Base-by-base conservation (phyloP, 352 stramenopile species). In the Aphanomyces invadans region DNA sequence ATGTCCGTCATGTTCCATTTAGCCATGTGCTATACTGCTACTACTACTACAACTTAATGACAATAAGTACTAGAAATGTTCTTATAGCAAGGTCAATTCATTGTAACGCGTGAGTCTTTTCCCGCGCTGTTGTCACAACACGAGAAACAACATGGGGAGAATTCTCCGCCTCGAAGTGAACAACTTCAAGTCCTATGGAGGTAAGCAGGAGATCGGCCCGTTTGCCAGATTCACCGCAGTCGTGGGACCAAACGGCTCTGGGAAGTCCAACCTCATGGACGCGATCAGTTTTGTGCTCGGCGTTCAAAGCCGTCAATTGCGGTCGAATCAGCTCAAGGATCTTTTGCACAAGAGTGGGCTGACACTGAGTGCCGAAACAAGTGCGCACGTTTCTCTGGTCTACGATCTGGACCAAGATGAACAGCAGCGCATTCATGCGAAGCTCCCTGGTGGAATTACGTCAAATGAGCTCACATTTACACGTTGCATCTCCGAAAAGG, bases 131-230 rank as follows among this genome's bases (percentile, higher is more conserved):
- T 21, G 25, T 29, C 15, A 32, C 10, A 57, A 32, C 29, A 33
- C 36, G 15, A 42, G 36, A 15, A 71, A 23, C 28, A 28, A 51
- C 39, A 97, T 97, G 89, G 88, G 89, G 25, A 80, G 86, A 31
- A 95, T 97, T 56, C 65, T 84, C 81, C 74, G 95, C 44, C 76
- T 99, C n/a, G 96, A 99, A 86, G 74, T 99, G 31, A 90, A 98
- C 73, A 98, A 99, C 79, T 99, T 99, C 90, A 99, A 99, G 78
- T 98, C 89, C 5, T 99, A 99, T 73, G 91, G 86, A 33, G 97
- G 97, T 2, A 62, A 48, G 21, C 87, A 95, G 48, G 83, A 88
- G 33, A 97, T 99, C 62, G 97, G 96, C 17, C 97, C 97, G 17
- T 99, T 99, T 77, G 79, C 93, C 52, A 88, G 97, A 69, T 99